phyloP scores from a whole-genome alignment of 495 filamentous ascomycete genomes.

The Tuber melanosporum region DNA sequence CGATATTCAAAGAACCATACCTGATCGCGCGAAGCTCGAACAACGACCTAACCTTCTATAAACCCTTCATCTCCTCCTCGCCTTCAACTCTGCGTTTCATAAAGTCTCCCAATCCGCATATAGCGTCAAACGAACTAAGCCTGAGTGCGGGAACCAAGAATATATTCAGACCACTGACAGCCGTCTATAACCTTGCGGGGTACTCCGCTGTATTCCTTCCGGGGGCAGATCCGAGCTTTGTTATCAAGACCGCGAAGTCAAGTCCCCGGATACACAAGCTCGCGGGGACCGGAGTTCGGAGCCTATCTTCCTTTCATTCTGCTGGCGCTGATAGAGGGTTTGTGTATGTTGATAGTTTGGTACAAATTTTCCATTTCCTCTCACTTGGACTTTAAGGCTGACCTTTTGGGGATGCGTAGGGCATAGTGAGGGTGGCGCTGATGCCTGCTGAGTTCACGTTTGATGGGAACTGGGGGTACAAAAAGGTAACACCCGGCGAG shows the following conservation, averaged over 20 bases:
- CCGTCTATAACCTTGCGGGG: slow-evolving; percentile 61
- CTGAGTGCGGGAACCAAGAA: slow-evolving; percentile 35
- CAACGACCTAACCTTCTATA: slow-evolving; percentile 82
- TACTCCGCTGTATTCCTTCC: slow-evolving; percentile 75
- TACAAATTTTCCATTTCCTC: slow-evolving; percentile 3
- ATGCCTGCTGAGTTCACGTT: slow-evolving; percentile 59
- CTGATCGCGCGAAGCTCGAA: slow-evolving; percentile 70
- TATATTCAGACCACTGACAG: slow-evolving; percentile 53
- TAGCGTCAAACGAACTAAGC: slow-evolving; percentile 44
- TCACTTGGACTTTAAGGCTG: slow-evolving; percentile 12
- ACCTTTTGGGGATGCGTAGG: slow-evolving; percentile 43
- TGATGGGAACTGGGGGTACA: slow-evolving; percentile 63
- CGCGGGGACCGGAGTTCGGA: slow-evolving; percentile 55
- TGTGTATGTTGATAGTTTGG: slow-evolving; percentile 63
- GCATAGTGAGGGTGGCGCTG: slow-evolving; percentile 60
- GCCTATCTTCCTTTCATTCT: slow-evolving; percentile 66
- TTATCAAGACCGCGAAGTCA: slow-evolving; percentile 69
- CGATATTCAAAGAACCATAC: slow-evolving; percentile 61
- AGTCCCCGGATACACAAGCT: slow-evolving; percentile 67
- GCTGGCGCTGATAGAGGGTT: slow-evolving; percentile 71
- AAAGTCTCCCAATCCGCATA: slow-evolving; percentile 60
- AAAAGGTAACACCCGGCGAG: slow-evolving; percentile 60
- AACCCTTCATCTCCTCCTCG: slow-evolving; percentile 56
- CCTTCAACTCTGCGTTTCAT: slow-evolving; percentile 59
- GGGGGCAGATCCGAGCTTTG: slow-evolving; percentile 67